Percentiles rank a stretch among this genome's conserved stretches.
Conservation (phyloP, 2,329 filamentous ascomycete species). For the Colletotrichum sp. region DNA sequence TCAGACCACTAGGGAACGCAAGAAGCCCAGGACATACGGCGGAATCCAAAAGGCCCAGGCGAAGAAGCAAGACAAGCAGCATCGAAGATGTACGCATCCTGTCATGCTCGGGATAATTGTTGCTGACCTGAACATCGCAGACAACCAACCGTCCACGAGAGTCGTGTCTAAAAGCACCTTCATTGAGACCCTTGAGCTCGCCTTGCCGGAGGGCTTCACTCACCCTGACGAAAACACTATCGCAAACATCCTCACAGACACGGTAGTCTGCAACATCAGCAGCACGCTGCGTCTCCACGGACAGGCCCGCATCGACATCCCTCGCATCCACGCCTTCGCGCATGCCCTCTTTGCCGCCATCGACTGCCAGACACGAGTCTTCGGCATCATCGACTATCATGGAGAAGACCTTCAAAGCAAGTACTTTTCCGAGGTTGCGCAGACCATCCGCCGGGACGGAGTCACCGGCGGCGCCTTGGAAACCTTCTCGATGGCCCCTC, state of each 20-base stretch:
- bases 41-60: background rate
- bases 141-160: background rate
- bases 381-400: background rate
- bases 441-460: background rate
- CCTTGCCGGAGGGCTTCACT: background rate
- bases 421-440: background rate
- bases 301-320: background rate
- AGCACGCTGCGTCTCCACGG: background rate
- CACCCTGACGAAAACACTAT: background rate
- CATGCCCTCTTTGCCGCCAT: background rate
- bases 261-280: background rate
- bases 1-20: background rate
- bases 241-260: background rate
- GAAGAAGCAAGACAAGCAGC: background rate
- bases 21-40: background rate
- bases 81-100: background rate
- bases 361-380: fast-evolving
- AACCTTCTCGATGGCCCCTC: background rate
- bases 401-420: background rate
- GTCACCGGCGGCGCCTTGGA: background rate
- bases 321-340: background rate
- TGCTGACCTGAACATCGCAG: background rate
- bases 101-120: background rate
- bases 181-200: background rate
- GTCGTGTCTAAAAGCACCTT: background rate